A percentile compares a stretch with the other conserved stretches of the same genome.
phyloP scores from a whole-genome alignment of 495 filamentous ascomycete genomes.

The Hypoxylon fragiforme region DNA sequence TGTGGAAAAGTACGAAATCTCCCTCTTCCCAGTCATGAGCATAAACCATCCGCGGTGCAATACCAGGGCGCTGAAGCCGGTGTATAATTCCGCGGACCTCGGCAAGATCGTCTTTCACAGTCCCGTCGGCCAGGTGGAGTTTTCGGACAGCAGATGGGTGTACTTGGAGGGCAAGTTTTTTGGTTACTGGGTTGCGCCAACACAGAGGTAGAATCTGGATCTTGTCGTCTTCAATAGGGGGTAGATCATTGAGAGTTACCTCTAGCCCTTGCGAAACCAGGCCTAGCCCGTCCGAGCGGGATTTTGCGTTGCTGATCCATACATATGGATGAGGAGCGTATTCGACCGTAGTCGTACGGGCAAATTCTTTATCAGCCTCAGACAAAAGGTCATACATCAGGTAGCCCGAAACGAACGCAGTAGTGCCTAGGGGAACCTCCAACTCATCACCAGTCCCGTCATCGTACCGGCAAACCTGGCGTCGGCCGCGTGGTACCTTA shows the following conservation, averaged over 20 bases:
- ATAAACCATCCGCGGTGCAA: constrained; percentile 68
- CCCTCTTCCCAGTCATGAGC: constrained; percentile 75
- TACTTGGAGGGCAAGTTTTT: constrained; percentile 67
- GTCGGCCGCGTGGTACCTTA: constrained; percentile 63
- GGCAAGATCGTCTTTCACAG: constrained; percentile 64
- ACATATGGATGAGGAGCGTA: constrained; percentile 78
- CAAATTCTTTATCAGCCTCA: constrained; percentile 66
- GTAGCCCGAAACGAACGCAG: constrained; percentile 70
- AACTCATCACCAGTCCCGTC: constrained; percentile 70
- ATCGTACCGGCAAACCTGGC: constrained; percentile 69
- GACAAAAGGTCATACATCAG: constrained; percentile 66
- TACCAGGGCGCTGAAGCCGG: constrained; percentile 69
- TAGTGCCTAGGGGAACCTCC: constrained; percentile 72
- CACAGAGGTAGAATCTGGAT: constrained; percentile 71
- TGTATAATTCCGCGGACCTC: constrained; percentile 69
- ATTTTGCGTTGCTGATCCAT: constrained; percentile 70
- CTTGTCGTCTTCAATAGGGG: constrained; percentile 63
- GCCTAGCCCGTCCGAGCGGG: constrained; percentile 67
- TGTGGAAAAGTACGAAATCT: constrained; percentile 74
- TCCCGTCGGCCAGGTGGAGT: constrained; percentile 64
- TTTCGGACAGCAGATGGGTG: constrained; percentile 68
- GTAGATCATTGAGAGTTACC: constrained; percentile 58
- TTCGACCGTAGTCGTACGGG: constrained; percentile 63
- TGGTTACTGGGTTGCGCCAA: constrained; percentile 73
- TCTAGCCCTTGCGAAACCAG: constrained; percentile 64